Base-by-base conservation (phyloP, 306 rosid species). In the Canavalia ensiformis region DNA sequence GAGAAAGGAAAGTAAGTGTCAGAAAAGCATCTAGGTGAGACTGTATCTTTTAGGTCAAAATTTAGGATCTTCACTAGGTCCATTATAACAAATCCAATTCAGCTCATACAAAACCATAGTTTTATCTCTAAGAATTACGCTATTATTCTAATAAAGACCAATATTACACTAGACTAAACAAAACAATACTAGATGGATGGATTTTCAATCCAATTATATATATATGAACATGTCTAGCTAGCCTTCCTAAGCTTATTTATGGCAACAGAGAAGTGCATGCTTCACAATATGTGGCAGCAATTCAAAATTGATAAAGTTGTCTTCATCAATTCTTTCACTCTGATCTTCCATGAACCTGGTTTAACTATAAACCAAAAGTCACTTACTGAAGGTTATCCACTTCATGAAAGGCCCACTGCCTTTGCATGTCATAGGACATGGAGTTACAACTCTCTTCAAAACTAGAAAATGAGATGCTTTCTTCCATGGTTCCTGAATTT, bases 361-460 rank as follows among this genome's bases (percentile, higher is more conserved):
- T 54, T 68, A 74, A 47, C 8, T 44, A 1, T 85, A 82, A 18
- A 72, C 89, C 87, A 75, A 91, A 90, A 83, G 87, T 87, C 84
- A 88, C 74, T 4, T 90, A 87, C 66, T 88, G 91, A 70, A 90
- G 90, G 45, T 91, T 92, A 86, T 88, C 86, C 29, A 74, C 72
- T 45, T 86, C 92, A 58, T 84, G 84, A 80, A 83, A 91, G 56
- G 70, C 62, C 94, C 95, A 84, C 63, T 84, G 92, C 81, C 76
- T 80, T 77, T 90, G 94, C 90, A 78, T 76, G 65, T 89, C 92
- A 65, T 80, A 83, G 80, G 92, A 85, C 86, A 88, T 77, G 52
- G 94, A 86, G 79, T 84, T 81, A 64, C 88, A 88, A 56, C 88
- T 83, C 68, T 92, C 98, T 8, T 88, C 97, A 81, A 88, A 92